Evolutionary conservation across 2,329 filamentous ascomycete genomes (phyloP), one percentile per base, ranked within the genome.

Genomic region (Juglanconis oblonga): DNA sequence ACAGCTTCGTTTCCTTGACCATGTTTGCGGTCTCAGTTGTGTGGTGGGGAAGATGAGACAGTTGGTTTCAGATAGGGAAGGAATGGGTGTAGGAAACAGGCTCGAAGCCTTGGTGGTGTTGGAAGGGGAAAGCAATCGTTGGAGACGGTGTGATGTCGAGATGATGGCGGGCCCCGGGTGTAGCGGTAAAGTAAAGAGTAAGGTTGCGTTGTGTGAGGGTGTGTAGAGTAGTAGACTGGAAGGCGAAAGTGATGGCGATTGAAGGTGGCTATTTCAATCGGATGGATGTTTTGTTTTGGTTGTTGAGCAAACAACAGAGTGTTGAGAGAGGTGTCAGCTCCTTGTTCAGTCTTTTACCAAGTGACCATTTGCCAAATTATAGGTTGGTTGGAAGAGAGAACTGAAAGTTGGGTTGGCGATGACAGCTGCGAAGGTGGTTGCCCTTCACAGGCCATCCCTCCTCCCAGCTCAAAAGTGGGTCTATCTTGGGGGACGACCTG

Each of bases 1-100:
- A 99, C 65, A 98, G 88, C 77, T 96, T 97, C 56, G 90, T 95
- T 81, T 98, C 94, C 70, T 91, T 90, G 68, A 96, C 92, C 94
- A 98, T 97, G 67, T 68, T 85, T 75, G 68, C 51, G 14, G 29
- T 57, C 10, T 53, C 45, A 24, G 31, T 29, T 33, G 38, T 33
- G 14, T 42, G 14, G 11, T 55, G 35, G 3, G 10, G 9, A 13
- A 42, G 50, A 38, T 51, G 24, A 17, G 11, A 14, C 32, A 14
- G 6, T 58, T 4, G 31, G 5, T 7, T 13, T 52, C 31, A 44
- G 24, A 38, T 40, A 24, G n/a, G 31, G 44, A 33, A 40, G 14
- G 33, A 35, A 47, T 47, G 17, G 7, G 5, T 45, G 35, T 35
- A 36, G n/a, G 24, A 38, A 5, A 48, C 45, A 61, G 60, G 60